Evolutionary conservation across 495 filamentous ascomycete genomes (phyloP), one percentile per base, ranked within the genome.

Genomic region (Amniculicola lignicola): DNA sequence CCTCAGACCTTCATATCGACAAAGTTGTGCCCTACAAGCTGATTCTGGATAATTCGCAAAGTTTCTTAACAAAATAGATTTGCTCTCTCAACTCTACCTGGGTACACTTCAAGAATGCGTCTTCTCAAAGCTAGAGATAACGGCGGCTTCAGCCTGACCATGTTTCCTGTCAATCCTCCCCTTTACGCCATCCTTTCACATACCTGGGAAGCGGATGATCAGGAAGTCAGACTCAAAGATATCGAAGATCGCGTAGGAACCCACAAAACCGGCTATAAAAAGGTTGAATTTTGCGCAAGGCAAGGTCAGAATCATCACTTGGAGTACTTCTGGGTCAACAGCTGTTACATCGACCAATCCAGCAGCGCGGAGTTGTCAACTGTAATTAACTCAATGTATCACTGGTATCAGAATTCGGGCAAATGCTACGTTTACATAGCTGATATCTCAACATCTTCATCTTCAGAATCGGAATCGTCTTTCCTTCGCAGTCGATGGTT

Each of bases 141-240:
- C 29, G 7, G 29, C 29, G 29, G n/a, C 9, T n/a, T 33, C 29
- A 33, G 29, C 29, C 29, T 33, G 9, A n/a, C n/a, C 9, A n/a
- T 9, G n/a, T 33, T 9, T n/a, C 7, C 29, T 9, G 38, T 7
- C 38, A 41, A 41, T 16, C 28, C 21, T 11, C 43, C 43, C 18
- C 10, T 5, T 7, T 47, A 47, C 18, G 43, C 43, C 6, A 47
- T 47, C 9, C 43, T 47, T 12, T 47, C 43, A 23, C 25, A 47
- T 47, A 47, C 43, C 10, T 47, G 43, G 43, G 43, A 18, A 47
- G 25, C 14, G 9, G 43, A 47, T 29, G 43, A 28, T 47, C 12
- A 47, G 10, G 43, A 47, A 18, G 22, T 47, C 27, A 23, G 11
- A 5, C 27, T 47, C 21, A 47, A 28, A 28, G 43, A 47, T 18